Percentiles rank a stretch among this genome's conserved stretches.
Evolutionary conservation across 208 protist species (phyloP).

Genomic region (Trypanosoma caninum): DNA sequence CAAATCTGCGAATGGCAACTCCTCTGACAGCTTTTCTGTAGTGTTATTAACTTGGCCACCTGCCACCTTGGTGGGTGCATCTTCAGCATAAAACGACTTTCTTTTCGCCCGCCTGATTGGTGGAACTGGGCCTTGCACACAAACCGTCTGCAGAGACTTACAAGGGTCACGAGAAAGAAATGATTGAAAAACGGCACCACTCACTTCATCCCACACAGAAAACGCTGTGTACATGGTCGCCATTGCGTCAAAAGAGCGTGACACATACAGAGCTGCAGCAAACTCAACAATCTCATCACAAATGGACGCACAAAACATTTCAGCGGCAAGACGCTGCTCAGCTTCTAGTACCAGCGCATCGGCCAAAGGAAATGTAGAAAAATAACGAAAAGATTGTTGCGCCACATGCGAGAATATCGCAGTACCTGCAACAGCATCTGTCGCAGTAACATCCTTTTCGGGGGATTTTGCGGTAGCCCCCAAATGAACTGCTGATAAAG

Average conservation of each 20-base stretch:
- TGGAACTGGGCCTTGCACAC: not conserved
- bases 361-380: conserved; percentile 21
- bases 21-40: too few species aligned
- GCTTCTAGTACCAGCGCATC: conserved; percentile 33
- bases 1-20: not conserved
- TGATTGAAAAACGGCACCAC: conserved; percentile 41
- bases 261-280: conserved; percentile 44
- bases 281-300: conserved; percentile 65
- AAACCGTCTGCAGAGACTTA: not conserved
- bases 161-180: conserved; percentile 51
- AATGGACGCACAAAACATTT: conserved; percentile 56
- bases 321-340: conserved; percentile 22
- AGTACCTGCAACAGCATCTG: not conserved
- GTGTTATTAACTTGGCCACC: not conserved
- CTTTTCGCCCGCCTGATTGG: conserved; percentile 6
- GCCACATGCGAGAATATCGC: not conserved
- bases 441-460: too few species aligned
- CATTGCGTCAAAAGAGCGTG: conserved; percentile 54
- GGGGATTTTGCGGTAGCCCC: too few species aligned
- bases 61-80: not conserved
- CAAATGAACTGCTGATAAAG: too few species aligned
- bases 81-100: not conserved
- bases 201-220: conserved; percentile 73
- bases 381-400: not conserved
- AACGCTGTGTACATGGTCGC: conserved; percentile 61